Conservation (phyloP, 2,329 filamentous ascomycete genomes). For the Tothia fuscella region DNA sequence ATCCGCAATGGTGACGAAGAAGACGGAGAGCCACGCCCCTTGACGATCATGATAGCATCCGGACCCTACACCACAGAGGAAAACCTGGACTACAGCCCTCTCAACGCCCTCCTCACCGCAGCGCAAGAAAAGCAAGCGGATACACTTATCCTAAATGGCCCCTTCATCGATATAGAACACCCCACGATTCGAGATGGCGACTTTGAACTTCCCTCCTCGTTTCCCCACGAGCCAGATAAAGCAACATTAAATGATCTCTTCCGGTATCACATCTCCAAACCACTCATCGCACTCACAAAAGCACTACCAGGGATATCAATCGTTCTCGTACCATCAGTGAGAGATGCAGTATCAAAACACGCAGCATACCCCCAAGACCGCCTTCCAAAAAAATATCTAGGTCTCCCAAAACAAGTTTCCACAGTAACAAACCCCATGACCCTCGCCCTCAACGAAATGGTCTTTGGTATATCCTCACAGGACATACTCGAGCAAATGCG, state of each 20-base stretch:
- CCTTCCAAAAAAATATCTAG: conserved; percentile 58
- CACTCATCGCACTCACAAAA: conserved; percentile 56
- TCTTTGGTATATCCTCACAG: conserved; percentile 70
- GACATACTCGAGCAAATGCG: conserved; percentile 75
- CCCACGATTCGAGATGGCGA: conserved; percentile 59
- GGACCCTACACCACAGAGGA: conserved; percentile 90
- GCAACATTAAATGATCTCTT: conserved; percentile 76
- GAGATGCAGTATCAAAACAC: conserved; percentile 70
- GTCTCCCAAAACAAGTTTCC: conserved; percentile 62
- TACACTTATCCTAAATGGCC: conserved; percentile 66
- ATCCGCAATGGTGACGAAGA: conserved; percentile 54
- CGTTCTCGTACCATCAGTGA: conserved; percentile 69
- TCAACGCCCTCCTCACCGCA: conserved; percentile 68
- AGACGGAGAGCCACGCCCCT: conserved; percentile 41
- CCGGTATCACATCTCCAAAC: conserved; percentile 62
- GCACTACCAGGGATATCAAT: conserved; percentile 70
- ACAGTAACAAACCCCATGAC: conserved; percentile 87
- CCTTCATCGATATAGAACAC: conserved; percentile 86
- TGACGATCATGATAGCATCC: conserved; percentile 66
- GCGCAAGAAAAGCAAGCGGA: conserved; percentile 67
- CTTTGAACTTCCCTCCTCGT: conserved; percentile 29
- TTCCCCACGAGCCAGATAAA: conserved; percentile 47
- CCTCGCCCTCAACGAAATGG: conserved; percentile 73
- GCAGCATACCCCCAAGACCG: conserved; percentile 76
- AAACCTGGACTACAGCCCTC: conserved; percentile 79